A percentile compares a stretch with the other conserved stretches of the same genome.
phyloP scores from a whole-genome alignment of 2,329 filamentous ascomycete genomes.

The Cadophora luteo-olivacea region DNA sequence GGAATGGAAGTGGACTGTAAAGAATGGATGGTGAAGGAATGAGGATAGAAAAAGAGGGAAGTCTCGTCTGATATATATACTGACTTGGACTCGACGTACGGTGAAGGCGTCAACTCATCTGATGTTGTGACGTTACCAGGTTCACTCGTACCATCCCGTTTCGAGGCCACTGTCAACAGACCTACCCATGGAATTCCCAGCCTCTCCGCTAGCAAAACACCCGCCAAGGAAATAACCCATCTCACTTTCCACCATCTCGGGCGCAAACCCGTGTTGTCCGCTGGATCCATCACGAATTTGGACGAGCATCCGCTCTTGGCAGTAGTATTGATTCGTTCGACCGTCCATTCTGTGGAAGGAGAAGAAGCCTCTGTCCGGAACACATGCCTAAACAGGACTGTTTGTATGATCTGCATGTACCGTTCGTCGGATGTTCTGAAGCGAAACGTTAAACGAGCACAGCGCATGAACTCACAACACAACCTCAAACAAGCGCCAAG shows the following conservation, averaged over 20 bases:
- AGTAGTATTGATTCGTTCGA: neutral
- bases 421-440: neutral
- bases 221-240: neutral
- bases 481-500: neutral
- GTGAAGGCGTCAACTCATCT: neutral
- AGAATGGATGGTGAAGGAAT: slow-evolving; percentile 1
- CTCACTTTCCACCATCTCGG: neutral
- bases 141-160: neutral
- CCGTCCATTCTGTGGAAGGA: neutral
- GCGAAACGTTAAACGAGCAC: neutral
- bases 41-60: neutral
- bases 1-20: neutral
- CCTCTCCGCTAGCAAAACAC: neutral
- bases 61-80: neutral
- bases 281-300: neutral
- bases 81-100: neutral
- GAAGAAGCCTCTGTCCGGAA: neutral
- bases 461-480: neutral
- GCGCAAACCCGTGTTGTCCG: neutral
- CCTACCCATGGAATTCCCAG: neutral
- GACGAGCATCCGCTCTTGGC: neutral
- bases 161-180: neutral
- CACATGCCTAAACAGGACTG: neutral
- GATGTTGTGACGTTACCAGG: neutral
- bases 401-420: slow-evolving; percentile 1